These are phyloP conservation scores for Schizosaccharomyces osmophilus DNA, from an alignment of 805 yeast species.

Conservation along the genomic window DNA sequence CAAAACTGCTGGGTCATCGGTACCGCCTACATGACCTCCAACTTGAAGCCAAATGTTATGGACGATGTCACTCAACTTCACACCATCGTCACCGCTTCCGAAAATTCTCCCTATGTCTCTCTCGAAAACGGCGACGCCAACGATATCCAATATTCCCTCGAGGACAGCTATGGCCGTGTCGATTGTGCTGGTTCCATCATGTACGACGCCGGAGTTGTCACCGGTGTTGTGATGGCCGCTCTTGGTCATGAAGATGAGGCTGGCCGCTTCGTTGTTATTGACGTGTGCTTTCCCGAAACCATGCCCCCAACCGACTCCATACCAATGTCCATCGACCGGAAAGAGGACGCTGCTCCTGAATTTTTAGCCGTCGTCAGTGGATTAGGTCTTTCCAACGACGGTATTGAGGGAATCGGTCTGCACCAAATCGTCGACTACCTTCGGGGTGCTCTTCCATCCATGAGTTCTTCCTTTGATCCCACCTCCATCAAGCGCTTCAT, in stretches of 20 bases:
- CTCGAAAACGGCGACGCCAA: not conserved
- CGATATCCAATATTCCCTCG: slow-evolving; percentile 21
- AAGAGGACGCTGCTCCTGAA: not conserved
- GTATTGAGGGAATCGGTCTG: not conserved
- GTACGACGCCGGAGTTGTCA: slow-evolving; percentile 30
- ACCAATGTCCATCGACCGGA: not conserved
- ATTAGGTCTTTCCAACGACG: not conserved
- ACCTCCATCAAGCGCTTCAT: not conserved
- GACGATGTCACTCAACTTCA: slow-evolving; percentile 35
- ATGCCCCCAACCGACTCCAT: slow-evolving; percentile 25
- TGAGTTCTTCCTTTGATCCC: not conserved
- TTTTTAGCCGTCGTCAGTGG: slow-evolving; percentile 1
- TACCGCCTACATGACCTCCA: slow-evolving; percentile 62
- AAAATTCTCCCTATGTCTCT: not conserved
- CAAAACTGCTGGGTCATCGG: slow-evolving; percentile 66
- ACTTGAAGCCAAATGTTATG: slow-evolving; percentile 61
- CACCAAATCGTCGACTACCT: not conserved
- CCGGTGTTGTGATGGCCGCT: slow-evolving; percentile 73
- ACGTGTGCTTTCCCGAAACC: slow-evolving; percentile 44
- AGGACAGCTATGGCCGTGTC: slow-evolving; percentile 83
- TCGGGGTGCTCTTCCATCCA: not conserved
- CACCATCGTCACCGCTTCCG: not conserved
- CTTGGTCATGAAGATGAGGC: slow-evolving; percentile 65
- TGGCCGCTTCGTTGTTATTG: slow-evolving; percentile 67
- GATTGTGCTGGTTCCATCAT: slow-evolving; percentile 27